Evolutionary conservation across 768 basidiomycete genomes (phyloP).

Genomic region (Strobilomyces confusus): DNA sequence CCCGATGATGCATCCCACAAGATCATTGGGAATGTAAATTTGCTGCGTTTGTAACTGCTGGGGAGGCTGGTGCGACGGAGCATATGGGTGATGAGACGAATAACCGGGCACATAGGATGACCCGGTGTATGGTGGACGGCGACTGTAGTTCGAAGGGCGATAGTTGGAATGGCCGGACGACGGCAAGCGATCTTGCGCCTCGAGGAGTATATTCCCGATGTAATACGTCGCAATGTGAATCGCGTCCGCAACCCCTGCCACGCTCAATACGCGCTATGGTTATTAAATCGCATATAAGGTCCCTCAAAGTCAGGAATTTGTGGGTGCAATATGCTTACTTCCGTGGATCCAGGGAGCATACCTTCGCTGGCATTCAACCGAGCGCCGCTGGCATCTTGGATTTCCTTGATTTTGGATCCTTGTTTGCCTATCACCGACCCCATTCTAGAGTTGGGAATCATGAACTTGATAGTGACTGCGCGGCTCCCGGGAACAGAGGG

Average conservation of each 20-base stretch:
- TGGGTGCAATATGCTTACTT: constrained; percentile 51
- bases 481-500: constrained; percentile 97
- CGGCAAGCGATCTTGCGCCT: constrained; percentile 83
- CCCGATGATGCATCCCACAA: constrained; percentile 96
- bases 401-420: constrained; percentile 98
- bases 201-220: constrained; percentile 95
- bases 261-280: constrained; percentile 87
- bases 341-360: constrained; percentile 98
- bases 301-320: background rate
- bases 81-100: constrained; percentile 42
- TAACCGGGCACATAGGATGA: constrained; percentile 75
- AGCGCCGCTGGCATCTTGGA: constrained; percentile 97
- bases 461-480: constrained; percentile 98
- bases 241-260: constrained; percentile 97
- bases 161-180: constrained; percentile 54
- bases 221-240: constrained; percentile 99
- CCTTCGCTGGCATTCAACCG: constrained; percentile 95
- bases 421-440: constrained; percentile 98
- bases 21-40: constrained; percentile 96
- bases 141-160: constrained; percentile 59
- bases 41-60: constrained; percentile 91
- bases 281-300: constrained; percentile 15
- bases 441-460: constrained; percentile 99
- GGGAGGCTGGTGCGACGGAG: constrained; percentile 53
- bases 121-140: constrained; percentile 44